Percentiles rank a stretch among this genome's conserved stretches.
Evolutionary conservation across 225 moss, liverwort and hornwort genomes (phyloP).

Genomic region (Thuidium tamariscinum): DNA sequence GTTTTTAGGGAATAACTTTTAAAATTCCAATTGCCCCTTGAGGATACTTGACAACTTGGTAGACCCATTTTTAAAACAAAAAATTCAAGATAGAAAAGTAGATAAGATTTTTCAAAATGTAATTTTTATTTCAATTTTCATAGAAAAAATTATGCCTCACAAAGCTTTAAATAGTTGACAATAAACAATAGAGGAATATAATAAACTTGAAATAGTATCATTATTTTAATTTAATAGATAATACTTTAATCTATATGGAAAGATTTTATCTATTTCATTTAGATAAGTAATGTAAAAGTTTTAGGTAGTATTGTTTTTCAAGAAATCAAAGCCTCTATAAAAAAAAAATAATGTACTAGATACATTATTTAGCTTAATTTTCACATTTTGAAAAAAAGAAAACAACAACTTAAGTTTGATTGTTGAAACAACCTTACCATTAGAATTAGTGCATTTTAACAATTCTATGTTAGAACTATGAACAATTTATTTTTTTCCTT

Average conservation of each 20-base stretch:
- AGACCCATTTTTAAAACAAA: no score
- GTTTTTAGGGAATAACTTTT: no score
- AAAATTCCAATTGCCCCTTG: rapidly evolving
- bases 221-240: neutral
- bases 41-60: no score
- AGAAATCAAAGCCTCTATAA: neutral
- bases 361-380: neutral
- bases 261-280: neutral
- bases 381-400: rapidly evolving
- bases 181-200: rapidly evolving
- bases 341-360: rapidly evolving
- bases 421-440: neutral
- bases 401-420: neutral
- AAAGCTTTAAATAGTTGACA: neutral
- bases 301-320: rapidly evolving
- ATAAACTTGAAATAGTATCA: neutral
- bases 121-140: rapidly evolving
- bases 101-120: neutral
- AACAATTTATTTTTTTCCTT: no score
- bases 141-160: neutral
- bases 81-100: rapidly evolving
- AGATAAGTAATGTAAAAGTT: neutral
- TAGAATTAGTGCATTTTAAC: neutral
- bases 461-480: no score
- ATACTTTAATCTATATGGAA: rapidly evolving